Conservation (phyloP, 176 grass and related monocot species). For the Avena insularis region DNA sequence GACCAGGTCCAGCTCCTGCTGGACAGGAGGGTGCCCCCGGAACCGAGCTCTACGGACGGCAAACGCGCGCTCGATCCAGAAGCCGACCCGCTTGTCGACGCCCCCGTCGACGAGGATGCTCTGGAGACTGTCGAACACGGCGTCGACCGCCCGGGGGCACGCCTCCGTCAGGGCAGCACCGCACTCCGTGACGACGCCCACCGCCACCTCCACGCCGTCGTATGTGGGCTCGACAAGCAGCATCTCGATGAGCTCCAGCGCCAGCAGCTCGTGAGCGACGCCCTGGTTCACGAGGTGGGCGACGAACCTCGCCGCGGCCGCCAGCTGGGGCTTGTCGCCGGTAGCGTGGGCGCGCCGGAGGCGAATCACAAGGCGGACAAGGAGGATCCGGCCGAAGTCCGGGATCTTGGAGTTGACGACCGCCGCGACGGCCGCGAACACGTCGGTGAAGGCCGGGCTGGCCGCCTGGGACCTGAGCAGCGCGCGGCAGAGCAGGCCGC, state of each 20-base stretch:
- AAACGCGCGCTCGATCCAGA: slow-evolving; percentile 53
- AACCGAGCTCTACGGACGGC: slow-evolving; percentile 52
- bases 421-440: slow-evolving; percentile 59
- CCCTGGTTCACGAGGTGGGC: slow-evolving; percentile 23
- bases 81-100: slow-evolving; percentile 44
- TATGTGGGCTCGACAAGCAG: neutral
- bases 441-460: slow-evolving; percentile 56
- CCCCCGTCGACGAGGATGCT: slow-evolving; percentile 45
- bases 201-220: slow-evolving; percentile 40
- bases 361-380: slow-evolving; percentile 49
- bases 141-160: slow-evolving; percentile 45
- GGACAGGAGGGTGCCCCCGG: slow-evolving; percentile 25
- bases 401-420: slow-evolving; percentile 63
- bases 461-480: slow-evolving; percentile 62
- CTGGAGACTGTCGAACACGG: slow-evolving; percentile 46
- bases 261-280: slow-evolving; percentile 10
- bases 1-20: slow-evolving; percentile 53
- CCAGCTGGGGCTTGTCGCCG: neutral
- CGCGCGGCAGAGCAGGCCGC: slow-evolving; percentile 66
- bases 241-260: neutral
- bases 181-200: slow-evolving; percentile 49
- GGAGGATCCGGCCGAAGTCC: slow-evolving; percentile 53
- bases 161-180: slow-evolving; percentile 38
- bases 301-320: slow-evolving; percentile 1
- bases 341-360: neutral